These are phyloP conservation scores for Rachicladosporium sp. DNA, from an alignment of 2,329 filamentous ascomycete genomes.

Conservation along the genomic window DNA sequence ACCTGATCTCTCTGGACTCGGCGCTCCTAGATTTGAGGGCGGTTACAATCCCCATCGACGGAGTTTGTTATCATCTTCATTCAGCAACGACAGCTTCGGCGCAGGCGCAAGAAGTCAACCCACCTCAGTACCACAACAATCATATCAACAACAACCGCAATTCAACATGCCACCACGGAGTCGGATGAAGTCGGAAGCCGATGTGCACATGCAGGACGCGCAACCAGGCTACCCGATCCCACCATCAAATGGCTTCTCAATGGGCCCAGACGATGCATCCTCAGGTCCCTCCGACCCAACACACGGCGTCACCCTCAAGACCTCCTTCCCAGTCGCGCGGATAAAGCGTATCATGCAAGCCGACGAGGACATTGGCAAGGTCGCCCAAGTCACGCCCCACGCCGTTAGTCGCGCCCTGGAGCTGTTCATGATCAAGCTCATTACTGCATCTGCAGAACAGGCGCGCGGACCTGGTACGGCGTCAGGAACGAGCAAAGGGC, in stretches of 20 bases:
- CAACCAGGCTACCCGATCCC: conserved; percentile 2
- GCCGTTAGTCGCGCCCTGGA: conserved; percentile 81
- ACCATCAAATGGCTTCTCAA: conserved; percentile 3
- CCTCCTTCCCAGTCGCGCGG: conserved; percentile 90
- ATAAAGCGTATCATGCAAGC: conserved; percentile 99
- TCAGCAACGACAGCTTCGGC: too few relatives aligned
- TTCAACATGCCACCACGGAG: conserved; percentile 13
- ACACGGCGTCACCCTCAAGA: conserved; percentile 61
- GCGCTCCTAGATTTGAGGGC: conserved; percentile 13
- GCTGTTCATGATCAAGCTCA: conserved; percentile 92
- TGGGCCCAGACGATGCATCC: conserved; percentile 1
- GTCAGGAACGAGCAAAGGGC: conserved; percentile 24
- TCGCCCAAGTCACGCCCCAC: conserved; percentile 92
- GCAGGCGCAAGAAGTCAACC: too few relatives aligned
- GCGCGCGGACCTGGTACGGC: conserved; percentile 37
- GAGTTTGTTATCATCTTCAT: conserved; percentile 1
- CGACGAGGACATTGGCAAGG: conserved; percentile 96
- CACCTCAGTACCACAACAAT: too few relatives aligned
- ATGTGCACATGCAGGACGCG: conserved; percentile 21
- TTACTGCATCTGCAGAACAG: conserved; percentile 75
- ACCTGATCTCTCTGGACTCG: conserved; percentile 22
- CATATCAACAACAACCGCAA: conserved; percentile 1
- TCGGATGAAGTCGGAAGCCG: conserved; percentile 17
- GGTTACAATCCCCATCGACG: conserved; percentile 7
- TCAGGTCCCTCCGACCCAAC: conserved; percentile 19